A percentile compares a stretch with the other conserved stretches of the same genome.
These are phyloP conservation scores for Cyclotella sp. DNA, from an alignment of 108 stramenopile species.

Conservation along the genomic window DNA sequence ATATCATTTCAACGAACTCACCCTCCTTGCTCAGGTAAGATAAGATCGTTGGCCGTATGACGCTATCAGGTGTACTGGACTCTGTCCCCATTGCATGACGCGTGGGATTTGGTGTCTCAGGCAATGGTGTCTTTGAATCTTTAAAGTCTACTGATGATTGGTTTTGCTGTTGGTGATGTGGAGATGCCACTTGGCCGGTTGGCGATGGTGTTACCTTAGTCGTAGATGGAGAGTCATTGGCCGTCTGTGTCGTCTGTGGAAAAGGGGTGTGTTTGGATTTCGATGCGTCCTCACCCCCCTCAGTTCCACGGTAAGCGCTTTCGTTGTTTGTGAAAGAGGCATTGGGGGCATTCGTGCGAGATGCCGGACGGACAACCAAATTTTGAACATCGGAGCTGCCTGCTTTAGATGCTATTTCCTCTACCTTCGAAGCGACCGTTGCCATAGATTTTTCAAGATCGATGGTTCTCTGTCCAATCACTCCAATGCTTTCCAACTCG, in stretches of 20 bases:
- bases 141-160: background rate
- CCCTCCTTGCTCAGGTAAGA: slow-evolving; percentile 14
- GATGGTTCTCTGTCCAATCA: slow-evolving; percentile 5
- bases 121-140: slow-evolving; percentile 30
- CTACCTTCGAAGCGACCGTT: slow-evolving; percentile 40
- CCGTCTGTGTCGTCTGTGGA: background rate
- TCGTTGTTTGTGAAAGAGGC: background rate
- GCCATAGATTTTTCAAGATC: slow-evolving; percentile 31
- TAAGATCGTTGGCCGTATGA: slow-evolving; percentile 40
- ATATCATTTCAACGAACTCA: background rate
- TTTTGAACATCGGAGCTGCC: slow-evolving; percentile 8
- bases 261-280: slow-evolving; percentile 9
- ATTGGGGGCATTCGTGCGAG: background rate
- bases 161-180: background rate
- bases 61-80: slow-evolving; percentile 42
- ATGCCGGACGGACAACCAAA: slow-evolving; percentile 9
- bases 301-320: background rate
- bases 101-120: slow-evolving; percentile 34
- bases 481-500: slow-evolving; percentile 34
- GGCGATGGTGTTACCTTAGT: slow-evolving; percentile 39
- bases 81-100: slow-evolving; percentile 32
- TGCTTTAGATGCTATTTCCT: slow-evolving; percentile 36
- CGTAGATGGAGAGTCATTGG: slow-evolving; percentile 13
- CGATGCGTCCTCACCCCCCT: background rate
- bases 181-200: background rate